A percentile compares a stretch with the other conserved stretches of the same genome.
Evolutionary conservation across 192 early-diverging fungal species (phyloP).

Genomic region (Oehlia diaphana): DNA sequence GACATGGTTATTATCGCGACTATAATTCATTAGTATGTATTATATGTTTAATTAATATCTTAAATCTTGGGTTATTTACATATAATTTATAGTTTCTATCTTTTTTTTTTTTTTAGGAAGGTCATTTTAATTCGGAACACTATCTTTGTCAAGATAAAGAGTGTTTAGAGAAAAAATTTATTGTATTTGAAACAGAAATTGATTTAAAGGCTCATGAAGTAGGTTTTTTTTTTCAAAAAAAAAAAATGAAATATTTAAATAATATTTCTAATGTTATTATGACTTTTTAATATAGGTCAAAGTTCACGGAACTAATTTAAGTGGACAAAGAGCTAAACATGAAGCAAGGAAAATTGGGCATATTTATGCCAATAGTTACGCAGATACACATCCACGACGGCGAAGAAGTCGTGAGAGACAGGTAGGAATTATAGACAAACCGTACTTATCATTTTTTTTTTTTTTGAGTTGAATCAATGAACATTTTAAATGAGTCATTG

Average conservation of each 20-base stretch:
- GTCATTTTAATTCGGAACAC: slow-evolving; percentile 84
- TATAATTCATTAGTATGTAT: slow-evolving; percentile 73
- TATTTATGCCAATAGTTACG: slow-evolving; percentile 32
- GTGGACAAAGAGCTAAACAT: slow-evolving; percentile 37
- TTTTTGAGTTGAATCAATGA: neutral
- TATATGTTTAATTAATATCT: neutral
- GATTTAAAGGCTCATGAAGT: slow-evolving; percentile 91
- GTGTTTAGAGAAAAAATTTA: slow-evolving; percentile 93
- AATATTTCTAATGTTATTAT: slow-evolving; percentile 27
- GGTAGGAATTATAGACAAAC: neutral
- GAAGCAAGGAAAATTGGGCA: slow-evolving; percentile 42
- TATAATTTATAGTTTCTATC: neutral
- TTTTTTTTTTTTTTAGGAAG: slow-evolving; percentile 39
- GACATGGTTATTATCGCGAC: slow-evolving; percentile 86
- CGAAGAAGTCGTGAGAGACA: slow-evolving; percentile 19
- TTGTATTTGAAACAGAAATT: slow-evolving; percentile 90
- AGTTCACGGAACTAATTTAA: slow-evolving; percentile 37
- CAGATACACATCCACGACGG: slow-evolving; percentile 3
- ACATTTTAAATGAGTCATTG: neutral
- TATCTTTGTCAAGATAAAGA: slow-evolving; percentile 74
- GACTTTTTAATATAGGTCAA: slow-evolving; percentile 33
- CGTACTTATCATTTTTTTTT: neutral
- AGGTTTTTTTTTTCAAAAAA: slow-evolving; percentile 31
- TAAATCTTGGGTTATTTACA: neutral
- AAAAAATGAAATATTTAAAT: slow-evolving; percentile 35